phyloP scores from a whole-genome alignment of 1,284 basidiomycete species.

The Thelephora terrestris region DNA sequence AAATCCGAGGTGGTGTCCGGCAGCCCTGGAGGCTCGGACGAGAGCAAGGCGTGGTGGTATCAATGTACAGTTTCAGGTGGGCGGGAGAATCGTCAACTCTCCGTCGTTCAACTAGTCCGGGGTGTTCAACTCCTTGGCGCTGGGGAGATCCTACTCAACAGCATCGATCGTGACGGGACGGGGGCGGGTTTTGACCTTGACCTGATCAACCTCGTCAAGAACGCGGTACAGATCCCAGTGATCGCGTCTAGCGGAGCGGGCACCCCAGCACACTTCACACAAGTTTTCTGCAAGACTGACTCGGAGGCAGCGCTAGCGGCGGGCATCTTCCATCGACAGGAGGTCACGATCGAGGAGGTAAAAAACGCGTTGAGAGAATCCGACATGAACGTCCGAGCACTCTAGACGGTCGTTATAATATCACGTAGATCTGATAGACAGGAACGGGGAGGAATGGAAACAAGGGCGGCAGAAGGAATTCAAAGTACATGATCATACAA shows the following conservation, averaged over 20 bases:
- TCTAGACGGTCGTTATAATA: not conserved
- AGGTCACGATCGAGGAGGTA: slow-evolving; percentile 69
- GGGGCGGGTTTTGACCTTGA: slow-evolving; percentile 90
- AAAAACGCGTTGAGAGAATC: slow-evolving; percentile 47
- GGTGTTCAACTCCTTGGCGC: slow-evolving; percentile 89
- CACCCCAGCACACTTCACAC: slow-evolving; percentile 69
- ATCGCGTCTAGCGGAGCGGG: slow-evolving; percentile 95
- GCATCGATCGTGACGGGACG: slow-evolving; percentile 94
- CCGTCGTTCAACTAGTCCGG: slow-evolving; percentile 83
- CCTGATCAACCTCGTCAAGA: slow-evolving; percentile 70
- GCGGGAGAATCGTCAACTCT: slow-evolving; percentile 80
- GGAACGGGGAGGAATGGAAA: slow-evolving; percentile 5
- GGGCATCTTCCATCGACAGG: slow-evolving; percentile 92
- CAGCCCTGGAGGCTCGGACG: slow-evolving; percentile 34
- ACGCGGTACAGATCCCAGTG: slow-evolving; percentile 80
- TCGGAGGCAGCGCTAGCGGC: slow-evolving; percentile 95
- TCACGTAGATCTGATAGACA: not conserved
- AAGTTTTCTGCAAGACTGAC: slow-evolving; percentile 71
- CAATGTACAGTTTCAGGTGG: slow-evolving; percentile 96
- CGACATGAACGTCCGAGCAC: slow-evolving; percentile 41
- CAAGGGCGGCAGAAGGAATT: slow-evolving; percentile 4
- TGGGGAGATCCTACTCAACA: slow-evolving; percentile 93
- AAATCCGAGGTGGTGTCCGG: slow-evolving; percentile 59
- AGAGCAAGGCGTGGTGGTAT: slow-evolving; percentile 93
- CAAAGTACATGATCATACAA: not conserved